phyloP scores from a whole-genome alignment of 371 early-diverging fungal species.

The Saksenaea oblongispora region DNA sequence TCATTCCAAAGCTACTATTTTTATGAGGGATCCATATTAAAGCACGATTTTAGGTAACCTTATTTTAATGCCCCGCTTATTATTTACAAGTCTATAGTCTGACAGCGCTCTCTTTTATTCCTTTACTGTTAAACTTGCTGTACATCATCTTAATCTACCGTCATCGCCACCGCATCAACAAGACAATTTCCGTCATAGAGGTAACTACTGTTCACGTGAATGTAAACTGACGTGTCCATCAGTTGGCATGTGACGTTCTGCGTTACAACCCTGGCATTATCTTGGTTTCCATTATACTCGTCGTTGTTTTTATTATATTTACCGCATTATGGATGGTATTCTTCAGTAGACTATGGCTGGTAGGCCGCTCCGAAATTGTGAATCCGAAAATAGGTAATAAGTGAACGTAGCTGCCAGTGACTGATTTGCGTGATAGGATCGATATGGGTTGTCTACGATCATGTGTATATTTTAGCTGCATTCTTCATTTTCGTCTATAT shows the following conservation, averaged over 20 bases:
- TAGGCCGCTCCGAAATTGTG: conserved; percentile 38
- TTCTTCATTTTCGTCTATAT: conserved; percentile 72
- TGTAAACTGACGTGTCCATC: not conserved
- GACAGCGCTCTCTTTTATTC: conserved; percentile 56
- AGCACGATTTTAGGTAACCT: not conserved
- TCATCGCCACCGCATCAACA: conserved; percentile 47
- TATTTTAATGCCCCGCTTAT: not conserved
- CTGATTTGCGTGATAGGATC: conserved; percentile 8
- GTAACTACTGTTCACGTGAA: conserved; percentile 21
- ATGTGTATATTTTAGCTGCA: conserved; percentile 50
- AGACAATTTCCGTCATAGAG: conserved; percentile 63
- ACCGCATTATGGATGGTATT: conserved; percentile 67
- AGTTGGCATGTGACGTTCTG: conserved; percentile 77
- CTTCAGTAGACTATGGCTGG: conserved; percentile 68
- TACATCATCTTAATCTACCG: conserved; percentile 39
- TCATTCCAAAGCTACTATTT: conserved; percentile 45
- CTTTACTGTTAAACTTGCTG: conserved; percentile 48
- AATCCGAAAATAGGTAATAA: not conserved
- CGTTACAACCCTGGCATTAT: conserved; percentile 72
- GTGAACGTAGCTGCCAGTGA: not conserved
- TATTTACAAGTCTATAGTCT: conserved; percentile 25
- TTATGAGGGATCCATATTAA: conserved; percentile 30
- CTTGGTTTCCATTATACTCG: conserved; percentile 56
- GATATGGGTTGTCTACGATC: conserved; percentile 56
- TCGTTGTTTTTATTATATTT: conserved; percentile 60